Percentiles rank a stretch among this genome's conserved stretches.
Evolutionary conservation across 2,329 filamentous ascomycete species (phyloP).

Genomic region (Fusarium foetens): DNA sequence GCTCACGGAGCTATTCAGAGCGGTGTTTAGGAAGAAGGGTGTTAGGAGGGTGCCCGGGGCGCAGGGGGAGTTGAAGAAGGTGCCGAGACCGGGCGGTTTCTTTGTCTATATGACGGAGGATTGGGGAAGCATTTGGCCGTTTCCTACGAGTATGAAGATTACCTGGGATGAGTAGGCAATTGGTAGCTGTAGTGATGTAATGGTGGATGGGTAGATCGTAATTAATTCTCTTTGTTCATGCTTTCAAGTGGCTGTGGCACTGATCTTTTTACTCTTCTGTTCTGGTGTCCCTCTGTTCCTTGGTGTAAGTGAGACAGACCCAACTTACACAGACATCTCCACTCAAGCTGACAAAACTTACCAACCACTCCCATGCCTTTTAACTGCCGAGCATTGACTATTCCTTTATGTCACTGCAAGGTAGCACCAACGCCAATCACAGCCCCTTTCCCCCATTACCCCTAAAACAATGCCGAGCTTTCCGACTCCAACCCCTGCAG

Average conservation of each 20-base stretch:
- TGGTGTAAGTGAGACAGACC: not conserved
- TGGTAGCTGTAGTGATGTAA: slow-evolving; percentile 7
- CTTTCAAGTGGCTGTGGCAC: not conserved
- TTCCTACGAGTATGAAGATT: slow-evolving; percentile 65
- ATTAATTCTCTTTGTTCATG: not conserved
- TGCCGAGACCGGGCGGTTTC: slow-evolving; percentile 64
- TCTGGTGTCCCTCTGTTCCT: not conserved
- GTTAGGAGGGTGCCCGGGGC: slow-evolving; percentile 69
- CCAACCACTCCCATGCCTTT: fast-evolving
- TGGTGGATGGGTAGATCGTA: not conserved
- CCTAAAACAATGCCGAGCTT: slow-evolving; percentile 11
- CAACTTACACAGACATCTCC: not conserved
- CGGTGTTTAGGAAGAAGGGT: slow-evolving; percentile 69
- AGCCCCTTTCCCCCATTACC: not conserved
- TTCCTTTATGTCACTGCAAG: not conserved
- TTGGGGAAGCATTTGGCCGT: slow-evolving; percentile 62
- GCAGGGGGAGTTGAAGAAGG: slow-evolving; percentile 75
- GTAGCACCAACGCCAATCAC: not conserved
- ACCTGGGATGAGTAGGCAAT: slow-evolving; percentile 55
- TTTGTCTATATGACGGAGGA: slow-evolving; percentile 74
- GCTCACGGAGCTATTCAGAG: slow-evolving; percentile 74
- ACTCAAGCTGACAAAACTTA: not conserved
- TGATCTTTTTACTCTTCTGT: not conserved
- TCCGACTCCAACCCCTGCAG: not conserved
- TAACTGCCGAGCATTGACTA: fast-evolving